Evolutionary conservation across 2,329 filamentous ascomycete species (phyloP).

Genomic region (Hortaea sp.): DNA sequence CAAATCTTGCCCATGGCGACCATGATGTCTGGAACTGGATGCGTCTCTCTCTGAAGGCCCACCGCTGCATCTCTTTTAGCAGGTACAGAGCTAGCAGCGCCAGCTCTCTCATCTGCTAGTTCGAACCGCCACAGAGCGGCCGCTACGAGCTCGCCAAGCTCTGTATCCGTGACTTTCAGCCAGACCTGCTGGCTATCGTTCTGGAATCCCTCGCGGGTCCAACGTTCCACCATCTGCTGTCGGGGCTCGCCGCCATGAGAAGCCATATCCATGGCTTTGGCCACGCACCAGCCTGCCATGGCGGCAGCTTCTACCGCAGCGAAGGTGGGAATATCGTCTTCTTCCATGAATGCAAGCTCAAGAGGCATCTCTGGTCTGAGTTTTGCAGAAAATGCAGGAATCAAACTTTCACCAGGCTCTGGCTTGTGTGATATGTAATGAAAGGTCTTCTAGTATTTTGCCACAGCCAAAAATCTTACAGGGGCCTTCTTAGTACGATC

Average conservation of each 20-base stretch:
- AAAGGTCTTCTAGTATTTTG: not conserved
- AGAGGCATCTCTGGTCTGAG: slow-evolving; percentile 14
- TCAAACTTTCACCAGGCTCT: not conserved
- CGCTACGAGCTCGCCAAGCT: slow-evolving; percentile 10
- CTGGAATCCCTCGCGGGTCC: slow-evolving; percentile 4
- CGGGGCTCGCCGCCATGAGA: slow-evolving; percentile 5
- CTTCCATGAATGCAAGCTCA: slow-evolving; percentile 9
- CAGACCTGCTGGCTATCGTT: slow-evolving; percentile 6
- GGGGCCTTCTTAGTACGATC: too few species aligned
- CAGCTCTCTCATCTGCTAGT: not conserved
- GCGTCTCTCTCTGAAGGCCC: not conserved
- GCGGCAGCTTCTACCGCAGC: slow-evolving; percentile 13
- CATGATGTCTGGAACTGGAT: slow-evolving; percentile 2
- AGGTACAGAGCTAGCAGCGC: not conserved
- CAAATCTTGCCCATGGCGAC: slow-evolving; percentile 4
- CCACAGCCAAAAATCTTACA: too few species aligned
- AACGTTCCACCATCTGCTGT: slow-evolving; percentile 8
- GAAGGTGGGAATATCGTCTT: slow-evolving; percentile 14
- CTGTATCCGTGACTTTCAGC: slow-evolving; percentile 13
- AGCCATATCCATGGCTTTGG: slow-evolving; percentile 10
- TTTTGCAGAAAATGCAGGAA: slow-evolving; percentile 2
- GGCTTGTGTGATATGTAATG: not conserved
- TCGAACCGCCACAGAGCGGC: slow-evolving; percentile 14
- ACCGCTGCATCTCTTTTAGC: not conserved
- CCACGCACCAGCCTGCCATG: slow-evolving; percentile 10